A percentile compares a stretch with the other conserved stretches of the same genome.
phyloP scores from a whole-genome alignment of 331 rosid genomes.

The Erythrophleum ivorense region DNA sequence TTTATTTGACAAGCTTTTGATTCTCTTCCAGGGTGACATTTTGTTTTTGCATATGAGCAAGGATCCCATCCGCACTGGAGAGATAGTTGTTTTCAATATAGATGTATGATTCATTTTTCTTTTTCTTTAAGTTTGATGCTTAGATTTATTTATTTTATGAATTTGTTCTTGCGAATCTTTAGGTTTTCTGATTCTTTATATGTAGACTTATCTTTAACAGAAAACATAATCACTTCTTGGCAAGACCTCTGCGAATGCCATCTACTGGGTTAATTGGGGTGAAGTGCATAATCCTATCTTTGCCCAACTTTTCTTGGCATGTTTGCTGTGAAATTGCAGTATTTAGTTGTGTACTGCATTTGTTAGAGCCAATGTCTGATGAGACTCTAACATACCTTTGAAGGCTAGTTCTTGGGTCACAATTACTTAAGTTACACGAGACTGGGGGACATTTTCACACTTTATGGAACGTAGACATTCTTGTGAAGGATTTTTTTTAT shows the following conservation, averaged over 20 bases:
- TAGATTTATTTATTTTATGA: conserved; percentile 22
- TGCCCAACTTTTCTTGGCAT: not conserved
- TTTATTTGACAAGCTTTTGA: conserved; percentile 13
- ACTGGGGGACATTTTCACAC: too few species aligned
- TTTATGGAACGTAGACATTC: too few species aligned
- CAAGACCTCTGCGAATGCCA: not conserved
- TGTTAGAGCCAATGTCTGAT: not conserved
- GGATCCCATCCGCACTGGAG: conserved; percentile 74
- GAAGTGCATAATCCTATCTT: not conserved
- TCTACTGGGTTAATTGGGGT: not conserved
- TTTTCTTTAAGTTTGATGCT: conserved; percentile 14
- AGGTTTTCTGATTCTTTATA: not conserved
- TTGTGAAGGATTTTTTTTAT: too few species aligned
- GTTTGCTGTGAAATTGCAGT: not conserved
- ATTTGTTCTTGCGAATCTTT: not conserved
- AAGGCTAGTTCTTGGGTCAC: not conserved
- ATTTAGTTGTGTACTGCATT: conserved; percentile 4
- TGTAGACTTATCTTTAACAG: not conserved
- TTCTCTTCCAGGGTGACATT: conserved; percentile 67
- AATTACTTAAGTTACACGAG: too few species aligned
- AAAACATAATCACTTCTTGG: conserved; percentile 10
- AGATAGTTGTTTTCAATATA: conserved; percentile 65
- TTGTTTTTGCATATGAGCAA: conserved; percentile 66
- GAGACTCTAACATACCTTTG: not conserved
- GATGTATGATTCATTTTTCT: conserved; percentile 50